Evolutionary conservation across 805 yeast genomes (phyloP).

Genomic region (Wickerhamiella alocasiicola): DNA sequence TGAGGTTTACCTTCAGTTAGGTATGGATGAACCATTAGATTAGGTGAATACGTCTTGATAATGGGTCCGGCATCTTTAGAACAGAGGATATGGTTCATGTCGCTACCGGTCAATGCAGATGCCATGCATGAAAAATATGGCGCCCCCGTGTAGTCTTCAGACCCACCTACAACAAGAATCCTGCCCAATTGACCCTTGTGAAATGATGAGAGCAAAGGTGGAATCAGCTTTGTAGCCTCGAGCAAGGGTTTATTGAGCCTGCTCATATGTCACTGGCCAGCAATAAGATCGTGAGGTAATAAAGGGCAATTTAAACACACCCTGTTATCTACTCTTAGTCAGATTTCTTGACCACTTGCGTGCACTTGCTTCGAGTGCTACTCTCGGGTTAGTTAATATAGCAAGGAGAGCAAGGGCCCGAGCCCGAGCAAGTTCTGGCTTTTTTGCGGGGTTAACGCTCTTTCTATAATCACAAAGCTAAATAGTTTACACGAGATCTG

Average conservation of each 20-base stretch:
- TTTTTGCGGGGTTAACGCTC: too few species aligned
- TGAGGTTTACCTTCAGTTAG: conserved; percentile 36
- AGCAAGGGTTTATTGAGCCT: too few species aligned
- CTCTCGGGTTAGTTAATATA: too few species aligned
- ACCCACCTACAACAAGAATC: conserved; percentile 81
- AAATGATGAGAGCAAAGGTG: conserved; percentile 57
- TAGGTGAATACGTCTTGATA: conserved; percentile 81
- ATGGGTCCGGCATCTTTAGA: conserved; percentile 64
- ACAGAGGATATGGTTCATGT: conserved; percentile 82
- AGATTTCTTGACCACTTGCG: not conserved
- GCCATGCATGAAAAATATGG: conserved; percentile 86
- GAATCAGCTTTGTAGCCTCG: conserved; percentile 45
- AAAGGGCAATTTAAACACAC: too few species aligned
- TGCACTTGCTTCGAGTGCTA: too few species aligned
- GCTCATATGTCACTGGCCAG: too few species aligned
- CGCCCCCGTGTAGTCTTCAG: conserved; percentile 94
- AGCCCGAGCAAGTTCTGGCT: too few species aligned
- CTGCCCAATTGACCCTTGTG: conserved; percentile 92
- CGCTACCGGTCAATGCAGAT: conserved; percentile 75
- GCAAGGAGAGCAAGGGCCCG: too few species aligned
- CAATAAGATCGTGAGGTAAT: too few species aligned
- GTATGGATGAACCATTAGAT: conserved; percentile 93
- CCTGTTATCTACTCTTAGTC: too few species aligned
- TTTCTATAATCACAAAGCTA: too few species aligned
- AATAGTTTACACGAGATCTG: too few species aligned